Base-by-base conservation (phyloP, 495 filamentous ascomycete genomes). In the Astrothelium macrocarpum region DNA sequence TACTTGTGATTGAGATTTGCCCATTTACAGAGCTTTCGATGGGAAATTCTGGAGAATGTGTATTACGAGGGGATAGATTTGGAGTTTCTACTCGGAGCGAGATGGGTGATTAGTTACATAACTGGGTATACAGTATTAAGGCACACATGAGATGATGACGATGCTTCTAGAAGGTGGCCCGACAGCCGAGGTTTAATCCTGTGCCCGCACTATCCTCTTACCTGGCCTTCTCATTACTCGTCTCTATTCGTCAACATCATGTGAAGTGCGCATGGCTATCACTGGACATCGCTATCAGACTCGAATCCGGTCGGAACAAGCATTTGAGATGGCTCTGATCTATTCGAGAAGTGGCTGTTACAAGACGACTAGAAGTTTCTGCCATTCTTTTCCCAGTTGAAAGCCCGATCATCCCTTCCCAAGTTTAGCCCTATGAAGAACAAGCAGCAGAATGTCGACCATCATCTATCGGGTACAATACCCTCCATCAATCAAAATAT, bases 401-500 rank as follows among this genome's bases (percentile, higher is more conserved):
- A 2, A 28, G 26, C 29, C 49, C 49, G 2, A 25, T 16, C 16
- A 56, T 28, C 49, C 43, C 43, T 49, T 49, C 43, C 49, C 49
- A 56, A 28, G 23, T 10, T 56, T 16, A 18, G 23, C 49, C n/a
- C n/a, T n/a, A n/a, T 20, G 25, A 11, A 29, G 25, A 56, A 9
- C 9, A n/a, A 20, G 7, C 49, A 26, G 12, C 25, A 56, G 10
- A 29, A 28, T 0, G 1, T 25, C 23, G 32, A 2, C 16, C 43
- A 25, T 43, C 25, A 43, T 70, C 64, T 73, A 71, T 68, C 70
- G 64, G 64, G 10, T 61, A 60, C 71, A 75, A 70, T 84, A 84
- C 16, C 82, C 82, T 23, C 82, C 81, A 66, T 85, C 82, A 64
- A 85, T 81, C 26, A 84, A 65, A 32, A 85, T 71, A 62, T 85